Evolutionary conservation across 1,284 basidiomycete species (phyloP), one percentile per base, ranked within the genome.

Genomic region (Pyrrhoderma lamaoense): DNA sequence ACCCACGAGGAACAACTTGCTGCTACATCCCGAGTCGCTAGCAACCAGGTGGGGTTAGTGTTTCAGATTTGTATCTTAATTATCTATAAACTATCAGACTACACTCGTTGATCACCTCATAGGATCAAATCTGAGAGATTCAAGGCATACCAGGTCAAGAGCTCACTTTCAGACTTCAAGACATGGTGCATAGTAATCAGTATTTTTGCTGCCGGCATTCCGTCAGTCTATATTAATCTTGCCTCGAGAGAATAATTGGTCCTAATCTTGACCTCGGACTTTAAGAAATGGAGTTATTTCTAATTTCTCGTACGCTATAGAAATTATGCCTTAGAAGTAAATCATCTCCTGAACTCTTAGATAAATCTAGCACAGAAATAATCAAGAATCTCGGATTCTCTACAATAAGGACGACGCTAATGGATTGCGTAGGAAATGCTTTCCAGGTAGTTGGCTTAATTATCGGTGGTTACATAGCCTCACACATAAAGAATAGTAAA

Each of bases 161-260:
- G n/a, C 14, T 39, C 52, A 13, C n/a, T 53, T 16, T 36, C 45
- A 8, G 52, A 53, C 19, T 44, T 53, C 22, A 53, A 53, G 16
- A 49, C 43, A 14, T 53, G 47, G 46, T 53, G 46, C 35, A 53
- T 49, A 31, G 47, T 53, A 16, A 37, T 53, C 25, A 53, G 46
- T 38, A 45, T 53, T 35, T 53, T 53, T 31, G 52, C 52, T 16
- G 52, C 52, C n/a, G 52, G 52, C 3, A 38, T 53, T 19, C 52
- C 52, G 52, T 49, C 16, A 14, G 52, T 49, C 16, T 8, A 11
- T 11, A 31, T 11, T 35, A 3, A 8, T 9, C 8, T 3, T 11
- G 8, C 31, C 21, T 8, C 36, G 5, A n/a, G 18, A 14, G 9
- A 34, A 14, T 39, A 18, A 18, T 35, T 31, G 22, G 13, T n/a